A percentile compares a stretch with the other conserved stretches of the same genome.
These are phyloP conservation scores for Ananas comosus DNA, from an alignment of 176 grass and related monocot genomes.

Conservation along the genomic window DNA sequence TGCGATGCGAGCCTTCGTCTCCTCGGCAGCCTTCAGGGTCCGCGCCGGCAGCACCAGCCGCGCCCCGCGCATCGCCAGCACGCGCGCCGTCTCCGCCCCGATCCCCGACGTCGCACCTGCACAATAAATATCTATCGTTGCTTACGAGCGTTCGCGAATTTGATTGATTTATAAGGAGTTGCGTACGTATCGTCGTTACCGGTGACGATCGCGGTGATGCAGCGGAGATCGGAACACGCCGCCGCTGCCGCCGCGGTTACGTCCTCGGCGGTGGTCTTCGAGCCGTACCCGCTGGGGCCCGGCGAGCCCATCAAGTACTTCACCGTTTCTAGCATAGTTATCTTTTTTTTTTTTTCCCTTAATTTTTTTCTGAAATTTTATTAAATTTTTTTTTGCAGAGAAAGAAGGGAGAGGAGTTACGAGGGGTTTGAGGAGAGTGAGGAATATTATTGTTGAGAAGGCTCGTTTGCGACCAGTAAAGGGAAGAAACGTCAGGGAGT, in stretches of 20 bases:
- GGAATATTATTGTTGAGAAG: too few relatives aligned
- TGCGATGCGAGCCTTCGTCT: constrained; percentile 41
- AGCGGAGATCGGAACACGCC: constrained; percentile 25
- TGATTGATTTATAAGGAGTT: neutral
- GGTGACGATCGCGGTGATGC: constrained; percentile 64
- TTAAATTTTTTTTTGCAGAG: too few relatives aligned
- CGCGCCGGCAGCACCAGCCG: constrained; percentile 68
- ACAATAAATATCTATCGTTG: neutral
- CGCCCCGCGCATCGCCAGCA: constrained; percentile 77
- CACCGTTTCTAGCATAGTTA: constrained; percentile 54
- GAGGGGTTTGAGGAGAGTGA: too few relatives aligned
- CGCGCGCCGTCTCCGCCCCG: constrained; percentile 77
- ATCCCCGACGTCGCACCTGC: constrained; percentile 86
- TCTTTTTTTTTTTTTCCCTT: neutral
- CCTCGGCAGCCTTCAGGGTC: constrained; percentile 72
- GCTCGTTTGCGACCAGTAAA: too few relatives aligned
- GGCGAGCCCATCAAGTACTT: constrained; percentile 66
- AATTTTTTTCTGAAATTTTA: too few relatives aligned
- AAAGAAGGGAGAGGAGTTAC: too few relatives aligned
- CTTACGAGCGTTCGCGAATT: too few relatives aligned
- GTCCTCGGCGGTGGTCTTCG: constrained; percentile 66
- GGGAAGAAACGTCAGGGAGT: too few relatives aligned
- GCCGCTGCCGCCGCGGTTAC: constrained; percentile 21
- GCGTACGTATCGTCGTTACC: constrained; percentile 18
- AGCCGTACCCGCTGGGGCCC: constrained; percentile 64